Evolutionary conservation across 306 rosid species (phyloP), one percentile per base, ranked within the genome.

Genomic region (Fragaria ananassa): DNA sequence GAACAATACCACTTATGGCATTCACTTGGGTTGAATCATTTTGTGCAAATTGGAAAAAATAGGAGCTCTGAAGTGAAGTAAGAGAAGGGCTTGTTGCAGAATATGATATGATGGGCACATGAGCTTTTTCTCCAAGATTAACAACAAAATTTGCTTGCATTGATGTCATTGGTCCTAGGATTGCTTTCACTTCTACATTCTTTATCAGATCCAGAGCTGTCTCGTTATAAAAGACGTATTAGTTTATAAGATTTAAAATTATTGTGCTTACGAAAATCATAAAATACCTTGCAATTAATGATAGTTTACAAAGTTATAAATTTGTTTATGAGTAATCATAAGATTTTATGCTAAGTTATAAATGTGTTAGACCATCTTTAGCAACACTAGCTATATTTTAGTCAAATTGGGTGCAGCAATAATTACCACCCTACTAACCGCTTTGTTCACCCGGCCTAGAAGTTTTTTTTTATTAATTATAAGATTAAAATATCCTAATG

Each of bases 31-130:
- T 31, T 13, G 44, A 15, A 10, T 31, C 68, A 31, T 31, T 15
- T 63, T 63, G 68, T 5, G 12, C 44, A 6, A 34, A 63, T 34
- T 31, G 23, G 23, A 63, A 63, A 6, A 63, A 63, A 0, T 31
- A 63, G 13, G 68, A 34, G 23, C 44, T 63, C 45, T 8, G 42
- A 34, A 63, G 68, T 7, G 68, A 63, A 34, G 42, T 63, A 34
- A 63, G 68, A 15, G 12, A 14, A 63, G 68, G 23, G 23, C 68
- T 63, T 63, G 68, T 63, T 15, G 68, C 68, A 63, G 68, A 34
- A 63, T 34, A 63, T 6, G 68, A 63, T 34, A 34, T 34, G 44
- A 63, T 34, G 11, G 68, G 68, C 0, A 63, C 68, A 2, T 31
- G 68, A 63, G 68, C 45, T 31, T 63, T 15, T 2, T 63, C 23